Percentiles rank a stretch among this genome's conserved stretches.
Conservation (phyloP, 2,329 filamentous ascomycete genomes). For the Basipetospora chlamydospora region DNA sequence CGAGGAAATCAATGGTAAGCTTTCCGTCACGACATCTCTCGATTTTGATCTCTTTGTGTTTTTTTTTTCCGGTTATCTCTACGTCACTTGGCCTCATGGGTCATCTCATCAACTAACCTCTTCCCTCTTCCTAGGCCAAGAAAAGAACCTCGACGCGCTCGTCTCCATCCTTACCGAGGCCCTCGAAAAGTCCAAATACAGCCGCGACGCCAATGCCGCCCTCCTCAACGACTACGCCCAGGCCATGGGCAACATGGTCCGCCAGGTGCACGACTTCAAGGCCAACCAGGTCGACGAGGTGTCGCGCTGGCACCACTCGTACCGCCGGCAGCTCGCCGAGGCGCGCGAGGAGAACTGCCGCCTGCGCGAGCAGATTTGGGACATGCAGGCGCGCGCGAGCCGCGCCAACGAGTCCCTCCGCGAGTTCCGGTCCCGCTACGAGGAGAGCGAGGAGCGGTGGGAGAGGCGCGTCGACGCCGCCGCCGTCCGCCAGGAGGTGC, state of each 20-base stretch:
- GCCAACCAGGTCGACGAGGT: slow-evolving; percentile 47
- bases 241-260: slow-evolving; percentile 41
- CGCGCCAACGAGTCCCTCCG: slow-evolving; percentile 43
- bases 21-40: not conserved
- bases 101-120: slow-evolving; percentile 4
- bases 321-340: slow-evolving; percentile 49
- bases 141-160: slow-evolving; percentile 44
- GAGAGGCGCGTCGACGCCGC: slow-evolving; percentile 37
- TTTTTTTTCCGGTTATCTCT: too few relatives aligned
- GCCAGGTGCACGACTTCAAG: slow-evolving; percentile 53
- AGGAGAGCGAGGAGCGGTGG: slow-evolving; percentile 40
- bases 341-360: slow-evolving; percentile 49
- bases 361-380: slow-evolving; percentile 51
- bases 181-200: slow-evolving; percentile 45
- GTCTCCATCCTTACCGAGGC: slow-evolving; percentile 46
- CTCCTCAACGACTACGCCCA: slow-evolving; percentile 44
- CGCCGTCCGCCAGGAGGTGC: slow-evolving; percentile 40
- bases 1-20: slow-evolving; percentile 40
- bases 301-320: slow-evolving; percentile 49
- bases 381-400: slow-evolving; percentile 47
- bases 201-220: slow-evolving; percentile 44
- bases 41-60: too few relatives aligned
- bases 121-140: slow-evolving; percentile 29
- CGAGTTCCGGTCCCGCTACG: slow-evolving; percentile 38
- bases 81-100: too few relatives aligned